Base-by-base conservation (phyloP, 306 rosid genomes). In the Vicia villosa region DNA sequence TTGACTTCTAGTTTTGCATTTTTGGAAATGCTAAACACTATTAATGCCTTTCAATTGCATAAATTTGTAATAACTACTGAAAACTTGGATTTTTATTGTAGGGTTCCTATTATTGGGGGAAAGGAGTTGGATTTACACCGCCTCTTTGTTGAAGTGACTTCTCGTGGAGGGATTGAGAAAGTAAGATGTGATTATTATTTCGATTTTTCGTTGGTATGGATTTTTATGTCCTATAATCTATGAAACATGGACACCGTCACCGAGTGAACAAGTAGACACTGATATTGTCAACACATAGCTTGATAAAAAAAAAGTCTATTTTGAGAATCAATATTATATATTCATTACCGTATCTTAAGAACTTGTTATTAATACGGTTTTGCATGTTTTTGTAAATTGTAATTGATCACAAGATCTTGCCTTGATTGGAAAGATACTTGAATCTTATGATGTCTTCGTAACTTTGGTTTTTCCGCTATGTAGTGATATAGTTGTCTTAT, bases 81-180 rank as follows among this genome's bases (percentile, higher is more conserved):
- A 16, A 20, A 51, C 8, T 21, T 52, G 59, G 9, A 21, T 63
- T 68, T 55, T 72, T 73, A 10, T 54, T 74, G 49, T 59, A 92
- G 97, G 96, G 80, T 89, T 56, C 97, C 97, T 14, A 81, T 86
- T 19, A 86, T 89, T 58, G 98, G 98, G 10, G 98, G 98, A 57
- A 87, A 71, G 67, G 98, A 89, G 70, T 70, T 89, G 7, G 96
- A 89, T 72, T 81, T 92, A 84, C 88, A 81, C 82, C 81, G 76
- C 41, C 88, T 92, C 68, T 92, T 92, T 26, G 66, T 81, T 74
- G 96, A 92, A 83, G 98, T 89, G 60, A 92, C 96, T 72, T 72
- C 86, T n/a, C 96, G 98, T 15, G 96, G 98, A 32, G 98, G 98
- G 50, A 74, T 92, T 51, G 91, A 85, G 59, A 87, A 87, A 86